Percentiles rank a stretch among this genome's conserved stretches.
phyloP scores from a whole-genome alignment of 768 basidiomycete species.

The Tricholoma hemisulphureum region DNA sequence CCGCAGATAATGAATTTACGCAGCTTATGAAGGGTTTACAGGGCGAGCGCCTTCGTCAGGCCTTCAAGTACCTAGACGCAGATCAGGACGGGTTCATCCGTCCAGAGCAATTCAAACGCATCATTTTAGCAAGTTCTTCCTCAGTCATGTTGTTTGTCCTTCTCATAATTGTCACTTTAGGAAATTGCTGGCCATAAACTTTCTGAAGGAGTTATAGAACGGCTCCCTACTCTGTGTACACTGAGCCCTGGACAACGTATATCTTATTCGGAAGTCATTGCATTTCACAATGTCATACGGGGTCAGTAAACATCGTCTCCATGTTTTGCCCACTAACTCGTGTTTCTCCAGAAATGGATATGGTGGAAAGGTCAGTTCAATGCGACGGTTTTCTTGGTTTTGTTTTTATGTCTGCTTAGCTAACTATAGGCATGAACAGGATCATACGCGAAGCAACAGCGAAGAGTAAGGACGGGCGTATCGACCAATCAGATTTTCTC shows the following conservation, averaged over 20 bases:
- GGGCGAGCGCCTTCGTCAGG: conserved; percentile 95
- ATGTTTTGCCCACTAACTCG: neutral
- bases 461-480: conserved; percentile 92
- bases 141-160: neutral
- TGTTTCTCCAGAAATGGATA: conserved; percentile 81
- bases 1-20: conserved; percentile 91
- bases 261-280: conserved; percentile 94
- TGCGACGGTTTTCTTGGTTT: neutral
- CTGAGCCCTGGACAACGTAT: conserved; percentile 87
- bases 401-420: conserved; percentile 5
- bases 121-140: conserved; percentile 73
- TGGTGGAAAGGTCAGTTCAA: conserved; percentile 74
- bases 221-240: conserved; percentile 89
- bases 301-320: conserved; percentile 43
- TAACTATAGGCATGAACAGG: conserved; percentile 33
- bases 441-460: conserved; percentile 88
- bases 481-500: conserved; percentile 94
- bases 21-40: conserved; percentile 99
- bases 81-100: conserved; percentile 93
- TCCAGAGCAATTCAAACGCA: conserved; percentile 92
- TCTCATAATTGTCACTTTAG: conserved; percentile 36
- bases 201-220: conserved; percentile 88
- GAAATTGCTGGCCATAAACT: conserved; percentile 98
- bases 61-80: conserved; percentile 87
- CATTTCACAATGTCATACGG: conserved; percentile 95